phyloP scores from a whole-genome alignment of 768 basidiomycete species.

The Heimioporus sp. region DNA sequence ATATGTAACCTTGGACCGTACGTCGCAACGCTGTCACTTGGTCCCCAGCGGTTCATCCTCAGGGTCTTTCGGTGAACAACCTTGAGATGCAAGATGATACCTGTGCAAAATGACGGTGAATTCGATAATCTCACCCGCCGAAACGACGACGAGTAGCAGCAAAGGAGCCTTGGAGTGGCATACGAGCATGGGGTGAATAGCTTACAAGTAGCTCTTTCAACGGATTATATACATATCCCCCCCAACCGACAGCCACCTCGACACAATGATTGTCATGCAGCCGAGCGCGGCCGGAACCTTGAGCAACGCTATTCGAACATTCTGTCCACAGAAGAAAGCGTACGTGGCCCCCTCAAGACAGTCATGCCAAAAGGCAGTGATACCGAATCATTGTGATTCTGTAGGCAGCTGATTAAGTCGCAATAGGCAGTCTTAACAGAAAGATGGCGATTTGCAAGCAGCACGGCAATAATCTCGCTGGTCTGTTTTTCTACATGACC shows the following conservation, averaged over 20 bases:
- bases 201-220: conserved; percentile 57
- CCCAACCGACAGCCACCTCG: conserved; percentile 73
- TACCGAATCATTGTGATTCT: too few relatives aligned
- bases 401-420: too few relatives aligned
- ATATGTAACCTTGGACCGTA: conserved; percentile 8
- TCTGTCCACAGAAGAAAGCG: background rate
- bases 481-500: conserved; percentile 48
- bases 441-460: conserved; percentile 36
- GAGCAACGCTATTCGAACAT: background rate
- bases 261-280: conserved; percentile 75
- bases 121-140: conserved; percentile 70
- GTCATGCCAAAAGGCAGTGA: too few relatives aligned
- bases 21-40: conserved; percentile 22
- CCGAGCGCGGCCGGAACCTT: conserved; percentile 73
- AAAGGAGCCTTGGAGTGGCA: conserved; percentile 11
- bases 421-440: background rate
- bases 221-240: conserved; percentile 65
- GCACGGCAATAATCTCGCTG: conserved; percentile 60
- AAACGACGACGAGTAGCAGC: conserved; percentile 9
- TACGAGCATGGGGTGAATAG: conserved; percentile 67
- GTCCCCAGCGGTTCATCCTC: conserved; percentile 17
- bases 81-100: conserved; percentile 80
- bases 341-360: too few relatives aligned
- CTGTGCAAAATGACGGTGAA: conserved; percentile 95
- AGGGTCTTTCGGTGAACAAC: conserved; percentile 47